Conservation (phyloP, 2,329 filamentous ascomycete genomes). For the Talaromyces sp. region DNA sequence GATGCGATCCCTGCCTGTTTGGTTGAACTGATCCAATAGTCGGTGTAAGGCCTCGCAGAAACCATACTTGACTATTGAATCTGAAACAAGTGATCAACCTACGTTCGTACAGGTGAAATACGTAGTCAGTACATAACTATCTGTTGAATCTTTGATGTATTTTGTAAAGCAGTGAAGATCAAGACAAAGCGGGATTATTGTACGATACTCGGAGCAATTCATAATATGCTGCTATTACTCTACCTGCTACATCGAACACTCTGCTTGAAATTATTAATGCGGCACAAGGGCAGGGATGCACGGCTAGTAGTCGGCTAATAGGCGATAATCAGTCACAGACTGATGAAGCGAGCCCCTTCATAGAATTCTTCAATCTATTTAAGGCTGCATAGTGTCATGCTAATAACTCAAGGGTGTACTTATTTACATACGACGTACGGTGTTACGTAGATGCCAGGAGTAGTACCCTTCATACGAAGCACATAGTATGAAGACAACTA, state of each 20-base stretch:
- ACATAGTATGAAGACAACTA: not conserved
- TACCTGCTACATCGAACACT: not conserved
- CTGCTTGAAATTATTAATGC: not conserved
- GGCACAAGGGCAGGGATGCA: not conserved
- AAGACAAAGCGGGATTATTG: not conserved
- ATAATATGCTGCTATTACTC: not conserved
- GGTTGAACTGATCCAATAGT: not conserved
- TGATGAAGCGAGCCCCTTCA: conserved; percentile 2
- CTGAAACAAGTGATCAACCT: not conserved
- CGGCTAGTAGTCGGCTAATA: not conserved
- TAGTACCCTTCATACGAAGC: not conserved
- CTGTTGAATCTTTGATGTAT: not conserved
- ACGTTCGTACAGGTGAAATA: not conserved
- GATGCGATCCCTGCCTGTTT: not conserved
- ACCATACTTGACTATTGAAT: not conserved
- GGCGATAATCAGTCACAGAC: not conserved
- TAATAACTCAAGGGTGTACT: too few species aligned
- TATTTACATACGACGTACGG: not conserved
- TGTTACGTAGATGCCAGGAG: not conserved
- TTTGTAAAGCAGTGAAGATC: not conserved
- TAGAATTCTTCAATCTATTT: not conserved
- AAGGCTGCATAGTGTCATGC: not conserved
- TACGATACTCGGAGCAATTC: not conserved
- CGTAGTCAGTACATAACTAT: not conserved
- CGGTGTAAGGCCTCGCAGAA: not conserved